These are phyloP conservation scores for Lodderomyces margitis DNA, from an alignment of 1,139 yeast genomes.

Conservation along the genomic window DNA sequence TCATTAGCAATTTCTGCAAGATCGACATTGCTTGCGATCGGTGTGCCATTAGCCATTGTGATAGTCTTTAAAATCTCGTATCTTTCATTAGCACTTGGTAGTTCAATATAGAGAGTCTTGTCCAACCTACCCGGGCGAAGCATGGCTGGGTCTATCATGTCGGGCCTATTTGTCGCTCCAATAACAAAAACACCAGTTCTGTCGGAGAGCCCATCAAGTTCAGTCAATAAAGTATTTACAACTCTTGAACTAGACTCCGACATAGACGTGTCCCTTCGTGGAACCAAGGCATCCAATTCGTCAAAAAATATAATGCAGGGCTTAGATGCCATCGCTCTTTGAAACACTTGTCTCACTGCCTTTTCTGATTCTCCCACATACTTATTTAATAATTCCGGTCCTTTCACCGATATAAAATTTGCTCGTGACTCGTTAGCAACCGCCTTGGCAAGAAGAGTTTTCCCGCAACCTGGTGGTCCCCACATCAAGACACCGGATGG, in stretches of 20 bases:
- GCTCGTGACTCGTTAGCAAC: slow-evolving; percentile 97
- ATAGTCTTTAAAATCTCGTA: slow-evolving; percentile 78
- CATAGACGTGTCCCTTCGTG: slow-evolving; percentile 82
- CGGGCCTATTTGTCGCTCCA: slow-evolving; percentile 97
- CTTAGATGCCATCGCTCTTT: slow-evolving; percentile 88
- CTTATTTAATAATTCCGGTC: slow-evolving; percentile 91
- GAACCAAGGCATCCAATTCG: slow-evolving; percentile 94
- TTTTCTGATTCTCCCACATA: slow-evolving; percentile 96
- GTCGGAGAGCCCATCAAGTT: slow-evolving; percentile 90
- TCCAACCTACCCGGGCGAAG: slow-evolving; percentile 94
- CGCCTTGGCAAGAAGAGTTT: slow-evolving; percentile 91
- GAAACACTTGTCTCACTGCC: slow-evolving; percentile 92
- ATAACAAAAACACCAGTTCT: slow-evolving; percentile 90
- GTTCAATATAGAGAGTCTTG: slow-evolving; percentile 86
- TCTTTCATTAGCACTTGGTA: slow-evolving; percentile 78
- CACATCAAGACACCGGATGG: slow-evolving; percentile 97
- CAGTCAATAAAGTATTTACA: slow-evolving; percentile 90
- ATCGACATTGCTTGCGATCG: slow-evolving; percentile 64
- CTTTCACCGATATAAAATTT: slow-evolving; percentile 90
- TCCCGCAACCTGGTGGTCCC: slow-evolving; percentile 99
- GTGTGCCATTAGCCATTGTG: slow-evolving; percentile 69
- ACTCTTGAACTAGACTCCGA: slow-evolving; percentile 93
- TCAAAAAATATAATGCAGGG: slow-evolving; percentile 97
- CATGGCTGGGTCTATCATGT: slow-evolving; percentile 98
- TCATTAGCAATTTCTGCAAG: slow-evolving; percentile 64